A percentile compares a stretch with the other conserved stretches of the same genome.
These are phyloP conservation scores for Lactarius evosmus DNA, from an alignment of 768 basidiomycete genomes.

Conservation along the genomic window DNA sequence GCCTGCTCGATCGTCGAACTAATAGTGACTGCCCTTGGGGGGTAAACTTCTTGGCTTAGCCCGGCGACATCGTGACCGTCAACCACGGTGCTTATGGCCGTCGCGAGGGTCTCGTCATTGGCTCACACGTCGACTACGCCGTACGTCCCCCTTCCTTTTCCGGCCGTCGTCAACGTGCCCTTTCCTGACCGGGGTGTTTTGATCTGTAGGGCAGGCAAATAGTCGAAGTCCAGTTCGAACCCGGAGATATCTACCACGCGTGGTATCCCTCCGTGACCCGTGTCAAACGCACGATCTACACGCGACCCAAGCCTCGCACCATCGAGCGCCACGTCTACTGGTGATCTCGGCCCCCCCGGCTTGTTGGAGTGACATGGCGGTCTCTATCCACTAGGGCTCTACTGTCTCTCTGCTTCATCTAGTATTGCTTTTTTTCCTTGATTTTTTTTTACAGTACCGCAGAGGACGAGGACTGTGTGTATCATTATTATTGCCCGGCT, in stretches of 20 bases:
- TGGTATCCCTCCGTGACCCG: slow-evolving; percentile 81
- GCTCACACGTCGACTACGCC: slow-evolving; percentile 64
- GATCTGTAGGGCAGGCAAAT: slow-evolving; percentile 68
- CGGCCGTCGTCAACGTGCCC: neutral
- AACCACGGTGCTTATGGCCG: slow-evolving; percentile 58
- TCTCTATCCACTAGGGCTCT: neutral
- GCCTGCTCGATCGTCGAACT: neutral
- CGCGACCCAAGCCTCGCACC: slow-evolving; percentile 49
- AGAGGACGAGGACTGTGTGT: slow-evolving; percentile 26
- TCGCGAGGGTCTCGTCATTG: slow-evolving; percentile 78
- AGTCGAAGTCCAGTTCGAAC: slow-evolving; percentile 77
- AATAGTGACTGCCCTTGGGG: neutral
- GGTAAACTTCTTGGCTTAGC: slow-evolving; percentile 41
- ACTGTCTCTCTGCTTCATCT: slow-evolving; percentile 19
- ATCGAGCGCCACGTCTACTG: slow-evolving; percentile 76
- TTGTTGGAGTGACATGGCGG: neutral
- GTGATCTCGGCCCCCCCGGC: slow-evolving; percentile 35
- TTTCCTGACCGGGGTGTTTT: neutral
- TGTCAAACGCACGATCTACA: slow-evolving; percentile 66
- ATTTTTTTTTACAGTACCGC: slow-evolving; percentile 4
- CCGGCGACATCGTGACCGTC: slow-evolving; percentile 80
- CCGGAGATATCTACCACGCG: slow-evolving; percentile 62
- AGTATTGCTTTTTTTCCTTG: slow-evolving; percentile 6
- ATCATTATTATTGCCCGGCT: slow-evolving; percentile 25
- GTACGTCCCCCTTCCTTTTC: slow-evolving; percentile 42